Evolutionary conservation across 768 basidiomycete genomes (phyloP).

Genomic region (Gautieria morchelliformis): DNA sequence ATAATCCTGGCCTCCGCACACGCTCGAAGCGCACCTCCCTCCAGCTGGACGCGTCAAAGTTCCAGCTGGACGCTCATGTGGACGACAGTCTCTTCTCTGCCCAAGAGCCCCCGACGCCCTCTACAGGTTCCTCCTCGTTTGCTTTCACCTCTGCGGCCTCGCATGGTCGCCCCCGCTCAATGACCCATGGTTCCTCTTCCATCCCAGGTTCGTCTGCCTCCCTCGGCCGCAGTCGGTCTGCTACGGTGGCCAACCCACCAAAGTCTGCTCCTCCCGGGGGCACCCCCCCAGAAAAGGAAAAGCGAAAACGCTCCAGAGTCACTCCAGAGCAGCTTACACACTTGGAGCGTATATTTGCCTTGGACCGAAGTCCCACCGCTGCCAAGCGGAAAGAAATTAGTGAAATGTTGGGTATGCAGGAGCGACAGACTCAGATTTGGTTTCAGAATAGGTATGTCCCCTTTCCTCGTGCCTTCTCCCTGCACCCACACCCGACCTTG

Average conservation of each 20-base stretch:
- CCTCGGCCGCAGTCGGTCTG: conserved; percentile 3
- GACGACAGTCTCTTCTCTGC: background rate
- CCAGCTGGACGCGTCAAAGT: background rate
- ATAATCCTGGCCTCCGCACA: background rate
- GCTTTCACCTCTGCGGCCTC: background rate
- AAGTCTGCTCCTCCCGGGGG: background rate
- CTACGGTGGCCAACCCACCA: conserved; percentile 5
- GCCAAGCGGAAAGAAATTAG: conserved; percentile 65
- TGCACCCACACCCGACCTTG: background rate
- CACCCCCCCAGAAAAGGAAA: conserved; percentile 29
- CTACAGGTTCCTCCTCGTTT: background rate
- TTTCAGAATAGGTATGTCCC: conserved; percentile 67
- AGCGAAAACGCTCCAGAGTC: conserved; percentile 69
- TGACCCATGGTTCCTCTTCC: conserved; percentile 20
- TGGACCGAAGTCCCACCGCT: conserved; percentile 65
- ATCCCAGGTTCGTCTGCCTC: conserved; percentile 15
- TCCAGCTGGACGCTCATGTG: background rate
- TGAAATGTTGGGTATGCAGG: conserved; percentile 67
- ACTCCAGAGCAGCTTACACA: conserved; percentile 73
- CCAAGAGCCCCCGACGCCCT: background rate
- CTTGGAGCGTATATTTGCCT: conserved; percentile 59
- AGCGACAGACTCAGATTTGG: conserved; percentile 86
- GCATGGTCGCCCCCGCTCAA: background rate
- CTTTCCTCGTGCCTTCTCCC: background rate
- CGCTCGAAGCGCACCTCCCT: background rate